These are phyloP conservation scores for Salisapilia sapeloensis DNA, from an alignment of 352 stramenopile species.

Conservation along the genomic window DNA sequence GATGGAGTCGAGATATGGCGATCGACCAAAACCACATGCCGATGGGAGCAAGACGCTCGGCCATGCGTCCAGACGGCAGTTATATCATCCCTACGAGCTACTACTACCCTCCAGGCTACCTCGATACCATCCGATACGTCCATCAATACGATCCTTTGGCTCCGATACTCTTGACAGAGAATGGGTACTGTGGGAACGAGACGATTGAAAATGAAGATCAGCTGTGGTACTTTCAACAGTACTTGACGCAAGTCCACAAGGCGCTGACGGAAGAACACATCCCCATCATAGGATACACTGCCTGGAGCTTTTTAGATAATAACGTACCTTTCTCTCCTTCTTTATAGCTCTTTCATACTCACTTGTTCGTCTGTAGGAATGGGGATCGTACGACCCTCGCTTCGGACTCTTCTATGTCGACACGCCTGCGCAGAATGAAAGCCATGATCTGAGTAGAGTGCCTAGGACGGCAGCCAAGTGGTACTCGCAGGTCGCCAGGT, in stretches of 20 bases:
- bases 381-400: constrained; percentile 19
- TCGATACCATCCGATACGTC: constrained; percentile 20
- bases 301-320: constrained; percentile 89
- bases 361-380: too few relatives aligned
- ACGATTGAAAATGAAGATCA: constrained; percentile 29
- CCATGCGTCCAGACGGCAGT: constrained; percentile 14
- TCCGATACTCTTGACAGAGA: constrained; percentile 27
- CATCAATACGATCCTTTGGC: constrained; percentile 13
- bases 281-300: constrained; percentile 74
- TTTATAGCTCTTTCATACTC: too few relatives aligned
- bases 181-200: constrained; percentile 29
- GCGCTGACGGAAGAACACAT: constrained; percentile 26
- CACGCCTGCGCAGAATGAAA: constrained; percentile 6
- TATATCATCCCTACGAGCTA: constrained; percentile 24
- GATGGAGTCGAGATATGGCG: constrained; percentile 25
- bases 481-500: constrained; percentile 8
- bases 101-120: constrained; percentile 19
- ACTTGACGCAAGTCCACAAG: constrained; percentile 25
- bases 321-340: too few relatives aligned
- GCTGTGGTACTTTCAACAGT: constrained; percentile 26
- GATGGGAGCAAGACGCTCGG: constrained; percentile 28
- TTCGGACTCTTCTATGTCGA: constrained; percentile 20
- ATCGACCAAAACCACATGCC: constrained; percentile 30
- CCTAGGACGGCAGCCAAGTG: constrained; percentile 9
- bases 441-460: constrained; percentile 4